Evolutionary conservation across 1,284 basidiomycete genomes (phyloP).

Genomic region (Pseudozyma flocculosa): DNA sequence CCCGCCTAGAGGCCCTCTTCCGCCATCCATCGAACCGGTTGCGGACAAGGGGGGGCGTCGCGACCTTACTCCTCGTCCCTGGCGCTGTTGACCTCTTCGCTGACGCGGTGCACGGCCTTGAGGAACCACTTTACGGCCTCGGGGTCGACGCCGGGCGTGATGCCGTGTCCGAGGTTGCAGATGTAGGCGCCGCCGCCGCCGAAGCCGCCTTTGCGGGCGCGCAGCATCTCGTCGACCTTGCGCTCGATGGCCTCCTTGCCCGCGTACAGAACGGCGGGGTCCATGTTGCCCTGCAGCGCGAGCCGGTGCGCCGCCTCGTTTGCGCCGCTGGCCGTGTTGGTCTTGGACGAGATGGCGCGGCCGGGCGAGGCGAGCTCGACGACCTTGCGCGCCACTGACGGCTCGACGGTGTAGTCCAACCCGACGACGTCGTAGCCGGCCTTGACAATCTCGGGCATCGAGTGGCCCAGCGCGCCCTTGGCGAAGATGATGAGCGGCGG

Average conservation of each 20-base stretch:
- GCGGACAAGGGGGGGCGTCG: too few species aligned
- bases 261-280: conserved; percentile 83
- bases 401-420: conserved; percentile 55
- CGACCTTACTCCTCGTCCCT: conserved; percentile 37
- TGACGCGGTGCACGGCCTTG: conserved; percentile 50
- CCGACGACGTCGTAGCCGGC: conserved; percentile 57
- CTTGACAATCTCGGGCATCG: conserved; percentile 51
- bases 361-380: conserved; percentile 44
- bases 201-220: conserved; percentile 67
- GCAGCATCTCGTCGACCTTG: conserved; percentile 77
- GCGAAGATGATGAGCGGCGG: conserved; percentile 56
- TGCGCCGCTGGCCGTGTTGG: conserved; percentile 34
- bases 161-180: conserved; percentile 94
- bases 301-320: conserved; percentile 61
- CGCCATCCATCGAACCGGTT: too few species aligned
- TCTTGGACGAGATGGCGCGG: conserved; percentile 13
- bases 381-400: conserved; percentile 46
- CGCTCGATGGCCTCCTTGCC: conserved; percentile 76
- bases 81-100: conserved; percentile 42
- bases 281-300: conserved; percentile 91
- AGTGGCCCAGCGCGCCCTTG: conserved; percentile 54
- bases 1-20: too few species aligned
- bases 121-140: conserved; percentile 53
- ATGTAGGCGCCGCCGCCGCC: conserved; percentile 66
- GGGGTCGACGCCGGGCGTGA: conserved; percentile 61